A percentile compares a stretch with the other conserved stretches of the same genome.
Evolutionary conservation across 1,284 basidiomycete species (phyloP).

Genomic region (Puccinia novopanici): DNA sequence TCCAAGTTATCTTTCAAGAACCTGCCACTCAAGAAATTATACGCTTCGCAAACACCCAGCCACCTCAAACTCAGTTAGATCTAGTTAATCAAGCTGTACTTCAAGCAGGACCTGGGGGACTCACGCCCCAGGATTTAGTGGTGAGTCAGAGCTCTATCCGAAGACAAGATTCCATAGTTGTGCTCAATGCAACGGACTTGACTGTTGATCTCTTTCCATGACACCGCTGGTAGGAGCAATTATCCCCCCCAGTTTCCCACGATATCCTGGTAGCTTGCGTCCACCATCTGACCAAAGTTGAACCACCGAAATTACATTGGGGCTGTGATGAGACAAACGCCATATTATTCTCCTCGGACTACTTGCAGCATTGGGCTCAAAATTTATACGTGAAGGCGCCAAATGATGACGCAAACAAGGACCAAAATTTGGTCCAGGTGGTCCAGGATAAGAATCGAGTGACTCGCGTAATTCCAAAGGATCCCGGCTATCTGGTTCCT

Average conservation of each 20-base stretch:
- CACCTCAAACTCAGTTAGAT: neutral
- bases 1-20: slow-evolving; percentile 16
- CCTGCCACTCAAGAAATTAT: neutral
- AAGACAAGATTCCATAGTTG: neutral
- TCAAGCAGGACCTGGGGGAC: slow-evolving; percentile 31
- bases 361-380: slow-evolving; percentile 31
- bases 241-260: slow-evolving; percentile 5
- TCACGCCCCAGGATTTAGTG: slow-evolving; percentile 16
- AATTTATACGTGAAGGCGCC: slow-evolving; percentile 2
- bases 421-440: neutral
- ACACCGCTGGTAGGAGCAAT: neutral
- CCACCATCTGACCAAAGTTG: slow-evolving; percentile 22
- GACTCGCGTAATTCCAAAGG: neutral
- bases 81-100: slow-evolving; percentile 21
- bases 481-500: slow-evolving; percentile 29
- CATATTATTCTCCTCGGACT: slow-evolving; percentile 30
- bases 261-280: slow-evolving; percentile 21
- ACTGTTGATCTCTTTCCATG: neutral
- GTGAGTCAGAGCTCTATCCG: slow-evolving; percentile 10
- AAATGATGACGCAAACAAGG: neutral
- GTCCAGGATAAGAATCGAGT: neutral
- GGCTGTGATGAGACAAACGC: slow-evolving; percentile 6
- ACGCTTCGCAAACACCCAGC: neutral
- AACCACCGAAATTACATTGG: slow-evolving; percentile 46
- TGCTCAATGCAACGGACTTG: neutral